These are phyloP conservation scores for Allantophomopsis lycopodina DNA, from an alignment of 2,329 filamentous ascomycete genomes.

Conservation along the genomic window DNA sequence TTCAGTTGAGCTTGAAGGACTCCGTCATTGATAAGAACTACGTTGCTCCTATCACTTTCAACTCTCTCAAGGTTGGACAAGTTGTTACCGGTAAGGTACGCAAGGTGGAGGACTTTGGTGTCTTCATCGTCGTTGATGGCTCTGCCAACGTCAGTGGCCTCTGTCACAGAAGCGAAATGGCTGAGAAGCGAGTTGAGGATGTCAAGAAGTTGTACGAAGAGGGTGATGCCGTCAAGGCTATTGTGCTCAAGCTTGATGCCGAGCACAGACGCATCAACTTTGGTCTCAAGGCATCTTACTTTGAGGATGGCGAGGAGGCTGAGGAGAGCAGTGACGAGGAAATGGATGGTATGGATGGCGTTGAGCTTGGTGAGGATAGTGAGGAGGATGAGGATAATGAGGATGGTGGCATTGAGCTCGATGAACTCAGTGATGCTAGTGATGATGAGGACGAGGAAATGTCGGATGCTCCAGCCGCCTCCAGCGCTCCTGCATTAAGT, in stretches of 20 bases:
- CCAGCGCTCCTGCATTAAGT: slow-evolving; percentile 40
- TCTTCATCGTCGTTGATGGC: slow-evolving; percentile 81
- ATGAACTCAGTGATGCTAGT: slow-evolving; percentile 20
- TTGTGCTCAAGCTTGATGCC: slow-evolving; percentile 64
- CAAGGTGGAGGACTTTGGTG: slow-evolving; percentile 89
- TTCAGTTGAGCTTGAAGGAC: slow-evolving; percentile 78
- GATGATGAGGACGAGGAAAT: slow-evolving; percentile 13
- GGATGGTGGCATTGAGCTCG: slow-evolving; percentile 18
- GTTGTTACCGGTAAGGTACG: slow-evolving; percentile 80
- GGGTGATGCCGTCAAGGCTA: slow-evolving; percentile 87
- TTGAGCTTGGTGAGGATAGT: slow-evolving; percentile 10
- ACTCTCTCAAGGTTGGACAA: slow-evolving; percentile 68
- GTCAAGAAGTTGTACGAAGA: slow-evolving; percentile 82
- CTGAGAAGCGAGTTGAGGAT: slow-evolving; percentile 68
- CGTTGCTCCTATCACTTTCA: slow-evolving; percentile 55
- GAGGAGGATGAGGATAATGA: slow-evolving; percentile 26
- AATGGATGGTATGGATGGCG: slow-evolving; percentile 23
- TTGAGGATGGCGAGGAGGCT: slow-evolving; percentile 39
- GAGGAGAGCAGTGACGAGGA: slow-evolving; percentile 19
- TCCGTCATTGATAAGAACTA: slow-evolving; percentile 74
- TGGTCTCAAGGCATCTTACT: slow-evolving; percentile 85
- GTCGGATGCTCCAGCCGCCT: slow-evolving; percentile 15
- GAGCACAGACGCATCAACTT: slow-evolving; percentile 73
- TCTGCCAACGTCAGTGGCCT: slow-evolving; percentile 84
- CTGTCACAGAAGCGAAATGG: slow-evolving; percentile 86